Evolutionary conservation across 148 eudicot genomes (phyloP), one percentile per base, ranked within the genome.

Genomic region (Amaranthus palmeri): DNA sequence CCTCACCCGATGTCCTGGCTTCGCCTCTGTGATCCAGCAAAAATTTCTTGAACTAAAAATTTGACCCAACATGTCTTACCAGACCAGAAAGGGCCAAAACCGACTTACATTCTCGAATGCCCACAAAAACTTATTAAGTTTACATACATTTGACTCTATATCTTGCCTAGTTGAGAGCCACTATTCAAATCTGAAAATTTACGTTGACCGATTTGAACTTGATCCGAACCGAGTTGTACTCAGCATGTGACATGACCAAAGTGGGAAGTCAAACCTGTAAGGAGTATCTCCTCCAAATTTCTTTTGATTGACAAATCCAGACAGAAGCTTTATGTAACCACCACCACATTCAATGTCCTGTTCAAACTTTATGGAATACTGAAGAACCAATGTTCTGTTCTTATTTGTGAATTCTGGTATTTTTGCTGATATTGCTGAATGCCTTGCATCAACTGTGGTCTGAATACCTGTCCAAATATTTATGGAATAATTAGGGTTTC

Each of bases 271-370:
- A 62, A 67, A 88, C 97, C 97, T 91, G 86, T 91, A 89, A 71
- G 97, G 97, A 61, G 93, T 87, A 79, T 88, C 97, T 7, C 97
- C 97, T 36, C 97, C 93, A 59, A 91, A 91, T 78, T 89, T 91
- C 84, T 91, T 91, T 73, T 91, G 97, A 68, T 89, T 86, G 67
- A 91, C 90, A 75, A 76, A 84, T 62, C 92, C 92, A n/a, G 90
- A 87, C 46, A 91, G 71, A 36, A 91, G 88, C 78, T 91, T 91
- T 49, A 91, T 87, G 66, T 91, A 91, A 42, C 90, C 97, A 47
- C 97, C 97, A 50, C 97, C 93, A 66, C 97, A 91, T 80, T 91
- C 97, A 47, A 91, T 84, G 9, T 91, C 90, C 75, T 91, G 97
- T 79, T 91, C 97, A 43, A 85, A 68, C 73, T 82, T 91, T 43